phyloP scores from a whole-genome alignment of 352 stramenopile species.

The Phytophthora boehmeriae region DNA sequence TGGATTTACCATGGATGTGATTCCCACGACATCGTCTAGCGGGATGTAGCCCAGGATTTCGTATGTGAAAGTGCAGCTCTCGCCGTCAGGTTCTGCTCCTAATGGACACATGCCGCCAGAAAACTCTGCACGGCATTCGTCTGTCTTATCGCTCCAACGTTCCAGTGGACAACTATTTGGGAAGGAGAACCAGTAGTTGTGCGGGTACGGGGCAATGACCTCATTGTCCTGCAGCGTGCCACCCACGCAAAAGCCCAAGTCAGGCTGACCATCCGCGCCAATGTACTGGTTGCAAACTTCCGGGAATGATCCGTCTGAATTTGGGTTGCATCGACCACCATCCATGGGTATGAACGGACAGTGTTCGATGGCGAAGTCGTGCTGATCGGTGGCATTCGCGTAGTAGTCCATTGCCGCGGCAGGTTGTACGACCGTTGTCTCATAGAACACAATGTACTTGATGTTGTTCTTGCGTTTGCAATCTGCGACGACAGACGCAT shows the following conservation, averaged over 20 bases:
- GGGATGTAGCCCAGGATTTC: slow-evolving; percentile 65
- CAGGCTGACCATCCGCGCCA: slow-evolving; percentile 43
- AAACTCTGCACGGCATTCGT: slow-evolving; percentile 40
- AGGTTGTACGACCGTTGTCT: slow-evolving; percentile 55
- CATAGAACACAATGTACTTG: slow-evolving; percentile 67
- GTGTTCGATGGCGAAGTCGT: slow-evolving; percentile 49
- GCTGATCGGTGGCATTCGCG: slow-evolving; percentile 32
- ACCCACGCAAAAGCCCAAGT: slow-evolving; percentile 61
- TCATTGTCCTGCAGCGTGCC: slow-evolving; percentile 53
- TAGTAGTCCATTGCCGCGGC: slow-evolving; percentile 54
- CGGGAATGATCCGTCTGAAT: slow-evolving; percentile 42
- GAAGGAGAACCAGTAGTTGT: slow-evolving; percentile 88
- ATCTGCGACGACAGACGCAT: slow-evolving; percentile 36
- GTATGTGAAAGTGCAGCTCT: slow-evolving; percentile 68
- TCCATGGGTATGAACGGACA: slow-evolving; percentile 68
- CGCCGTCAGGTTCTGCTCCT: slow-evolving; percentile 55
- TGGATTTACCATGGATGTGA: slow-evolving; percentile 69
- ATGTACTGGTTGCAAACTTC: slow-evolving; percentile 63
- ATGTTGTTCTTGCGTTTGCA: slow-evolving; percentile 66
- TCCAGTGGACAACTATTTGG: slow-evolving; percentile 67
- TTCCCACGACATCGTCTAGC: slow-evolving; percentile 72
- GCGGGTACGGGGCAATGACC: slow-evolving; percentile 64
- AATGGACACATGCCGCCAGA: slow-evolving; percentile 47
- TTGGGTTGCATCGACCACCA: slow-evolving; percentile 52
- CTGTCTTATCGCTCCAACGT: slow-evolving; percentile 54